phyloP scores from a whole-genome alignment of 257 asterid genomes.

The Thymus mandschuricus region DNA sequence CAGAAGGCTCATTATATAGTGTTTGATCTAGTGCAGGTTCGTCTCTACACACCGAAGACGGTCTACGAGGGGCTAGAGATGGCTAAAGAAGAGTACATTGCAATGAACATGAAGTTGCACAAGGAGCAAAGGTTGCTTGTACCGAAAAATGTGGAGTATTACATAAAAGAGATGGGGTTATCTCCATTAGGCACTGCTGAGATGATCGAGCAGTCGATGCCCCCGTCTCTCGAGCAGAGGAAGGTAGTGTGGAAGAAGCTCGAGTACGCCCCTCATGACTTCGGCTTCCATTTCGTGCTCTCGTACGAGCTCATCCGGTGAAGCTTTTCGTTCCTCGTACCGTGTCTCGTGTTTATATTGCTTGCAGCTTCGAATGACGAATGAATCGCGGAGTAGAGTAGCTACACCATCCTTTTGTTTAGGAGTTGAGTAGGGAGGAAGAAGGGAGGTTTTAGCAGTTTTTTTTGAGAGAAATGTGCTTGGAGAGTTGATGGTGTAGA shows the following conservation, averaged over 20 bases:
- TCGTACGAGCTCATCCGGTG: constrained; percentile 51
- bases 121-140: constrained; percentile 66
- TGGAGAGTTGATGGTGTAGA: constrained; percentile 9
- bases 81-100: constrained; percentile 91
- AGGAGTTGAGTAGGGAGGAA: background rate
- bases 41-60: constrained; percentile 65
- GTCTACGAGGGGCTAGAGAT: constrained; percentile 83
- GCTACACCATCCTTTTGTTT: too few relatives aligned
- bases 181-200: constrained; percentile 53
- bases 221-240: constrained; percentile 42
- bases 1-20: background rate
- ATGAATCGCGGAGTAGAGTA: constrained; percentile 35
- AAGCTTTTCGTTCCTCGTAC: background rate
- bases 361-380: constrained; percentile 40
- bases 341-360: background rate
- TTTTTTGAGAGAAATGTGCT: background rate
- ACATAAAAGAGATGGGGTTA: constrained; percentile 60
- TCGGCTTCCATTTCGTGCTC: constrained; percentile 65
- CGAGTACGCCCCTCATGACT: constrained; percentile 70
- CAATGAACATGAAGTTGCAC: constrained; percentile 53
- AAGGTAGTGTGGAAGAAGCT: constrained; percentile 63
- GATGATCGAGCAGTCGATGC: constrained; percentile 57
- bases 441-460: background rate
- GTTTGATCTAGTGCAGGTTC: constrained; percentile 52
- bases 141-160: constrained; percentile 76